Base-by-base conservation (phyloP, 139 green algal genomes). In the Desmodesmus armatus region DNA sequence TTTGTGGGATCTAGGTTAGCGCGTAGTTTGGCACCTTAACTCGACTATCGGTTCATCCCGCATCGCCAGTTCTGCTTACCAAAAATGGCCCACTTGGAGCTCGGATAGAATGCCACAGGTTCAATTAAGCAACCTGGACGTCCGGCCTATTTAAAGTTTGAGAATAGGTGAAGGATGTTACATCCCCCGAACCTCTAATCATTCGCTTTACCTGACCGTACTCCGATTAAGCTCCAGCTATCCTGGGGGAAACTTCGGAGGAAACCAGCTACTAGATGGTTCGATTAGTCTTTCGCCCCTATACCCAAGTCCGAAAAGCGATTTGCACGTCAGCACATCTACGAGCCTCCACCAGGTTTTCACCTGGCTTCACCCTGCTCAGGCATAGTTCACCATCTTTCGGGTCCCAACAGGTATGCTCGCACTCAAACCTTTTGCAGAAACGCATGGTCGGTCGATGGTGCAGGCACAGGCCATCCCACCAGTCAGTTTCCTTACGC, bases 241-340 rank as follows among this genome's bases (percentile, higher is more conserved):
- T 96, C 92, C 94, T 96, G 93, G 93, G 93, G 94, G 93, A 98
- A 96, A 97, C 94, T 98, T 98, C 94, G 93, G 95, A 96, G 93
- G 93, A 90, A 98, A 98, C 93, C 95, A 98, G 94, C 95, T 98
- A 98, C 94, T 98, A 84, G 91, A 97, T 97, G 93, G 95, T 98
- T 98, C 95, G 95, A 98, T 98, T 98, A 98, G 95, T 98, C 95
- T 98, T 98, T 98, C 95, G 95, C 95, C 95, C 95, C 94, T 97
- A 98, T 98, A 97, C 95, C 93, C 92, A 98, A 97, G 92, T 98
- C 93, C 88, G 94, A 97, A 95, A 95, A 98, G 93, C 95, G 94
- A 98, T 98, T 98, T 98, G 95, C 95, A 98, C 95, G 94, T 98
- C 94, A 97, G 95, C 93, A 97, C 94, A 95, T 94, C 93, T 97